Evolutionary conservation across 2,329 filamentous ascomycete genomes (phyloP).

Genomic region (Lojkania enalia): DNA sequence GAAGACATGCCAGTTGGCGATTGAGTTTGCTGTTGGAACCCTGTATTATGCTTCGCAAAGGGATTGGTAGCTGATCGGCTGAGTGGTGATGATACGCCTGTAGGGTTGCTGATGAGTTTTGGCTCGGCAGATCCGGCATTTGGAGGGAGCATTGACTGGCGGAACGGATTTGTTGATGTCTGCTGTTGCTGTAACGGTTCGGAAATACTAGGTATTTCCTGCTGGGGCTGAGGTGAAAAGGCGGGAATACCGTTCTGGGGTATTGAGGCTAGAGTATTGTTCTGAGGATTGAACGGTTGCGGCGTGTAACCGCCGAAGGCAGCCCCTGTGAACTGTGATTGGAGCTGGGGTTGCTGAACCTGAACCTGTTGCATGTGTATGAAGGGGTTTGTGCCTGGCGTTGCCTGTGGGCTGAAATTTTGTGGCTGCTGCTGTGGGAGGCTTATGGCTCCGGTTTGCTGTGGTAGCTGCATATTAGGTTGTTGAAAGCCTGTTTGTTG

Average conservation of each 20-base stretch:
- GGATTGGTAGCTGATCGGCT: constrained; percentile 78
- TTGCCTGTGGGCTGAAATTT: constrained; percentile 58
- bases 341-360: constrained; percentile 49
- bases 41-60: constrained; percentile 67
- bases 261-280: constrained; percentile 51
- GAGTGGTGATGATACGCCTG: constrained; percentile 45
- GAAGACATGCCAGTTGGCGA: constrained; percentile 26
- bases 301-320: constrained; percentile 82
- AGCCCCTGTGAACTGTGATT: constrained; percentile 69
- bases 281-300: constrained; percentile 57
- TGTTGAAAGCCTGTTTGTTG: constrained; percentile 33
- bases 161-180: constrained; percentile 87
- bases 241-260: constrained; percentile 54
- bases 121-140: constrained; percentile 27
- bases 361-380: constrained; percentile 75
- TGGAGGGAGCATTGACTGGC: constrained; percentile 75
- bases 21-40: constrained; percentile 32
- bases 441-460: constrained; percentile 35
- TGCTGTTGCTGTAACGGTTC: constrained; percentile 52
- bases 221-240: constrained; percentile 47
- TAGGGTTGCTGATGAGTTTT: constrained; percentile 37
- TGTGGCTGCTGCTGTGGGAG: constrained; percentile 32
- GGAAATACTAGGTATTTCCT: constrained; percentile 37
- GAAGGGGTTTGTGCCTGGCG: constrained; percentile 88
- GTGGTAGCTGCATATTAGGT: constrained; percentile 34